Base-by-base conservation (phyloP, 1,139 yeast genomes). In the Ashbya aceris region DNA sequence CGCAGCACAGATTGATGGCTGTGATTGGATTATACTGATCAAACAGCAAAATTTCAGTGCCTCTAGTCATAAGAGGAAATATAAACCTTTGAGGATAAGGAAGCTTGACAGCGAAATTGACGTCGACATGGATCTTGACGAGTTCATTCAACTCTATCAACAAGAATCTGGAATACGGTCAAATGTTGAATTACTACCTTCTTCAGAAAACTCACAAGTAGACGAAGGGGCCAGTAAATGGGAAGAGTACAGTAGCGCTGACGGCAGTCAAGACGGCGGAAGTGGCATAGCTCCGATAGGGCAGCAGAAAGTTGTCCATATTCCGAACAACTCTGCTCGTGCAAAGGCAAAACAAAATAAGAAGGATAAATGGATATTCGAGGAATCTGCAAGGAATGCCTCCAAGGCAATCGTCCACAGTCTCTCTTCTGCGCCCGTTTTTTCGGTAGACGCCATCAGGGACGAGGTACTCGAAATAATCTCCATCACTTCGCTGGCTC, bases 391-490 rank as follows among this genome's bases (percentile, higher is more conserved):
- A 0, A 73, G 74, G 49, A 70, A 72, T 35, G 81, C 84, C 0
- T 73, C 85, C 1, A 71, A 74, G 1, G 61, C 67, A 5, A 69
- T 81, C 38, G 60, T 85, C 36, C 70, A 72, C 45, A 71, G 68
- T 8, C 59, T 89, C 40, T 70, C 79, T 0, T 62, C 66, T 26
- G 79, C 91, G 0, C 86, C 96, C 0, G 74, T 89, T 0, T 68
- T 86, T 36, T 73, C 83, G 1, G 73, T 89, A 30, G 97, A 91
- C 56, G 77, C 76, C 1, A 65, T 76, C 12, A 73, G 82, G 46
- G 96, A 86, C 52, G 96, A 86, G 49, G 83, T 84, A 1, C 58
- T 89, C 45, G 93, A 85, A 37, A 84, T 86, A 71, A 84, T 89
- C 36, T 70, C 81, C 28, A 73, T 81, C 1, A 81, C 94, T 0